A percentile compares a stretch with the other conserved stretches of the same genome.
phyloP scores from a whole-genome alignment of 345 rosid genomes.

The Dovyalis caffra region DNA sequence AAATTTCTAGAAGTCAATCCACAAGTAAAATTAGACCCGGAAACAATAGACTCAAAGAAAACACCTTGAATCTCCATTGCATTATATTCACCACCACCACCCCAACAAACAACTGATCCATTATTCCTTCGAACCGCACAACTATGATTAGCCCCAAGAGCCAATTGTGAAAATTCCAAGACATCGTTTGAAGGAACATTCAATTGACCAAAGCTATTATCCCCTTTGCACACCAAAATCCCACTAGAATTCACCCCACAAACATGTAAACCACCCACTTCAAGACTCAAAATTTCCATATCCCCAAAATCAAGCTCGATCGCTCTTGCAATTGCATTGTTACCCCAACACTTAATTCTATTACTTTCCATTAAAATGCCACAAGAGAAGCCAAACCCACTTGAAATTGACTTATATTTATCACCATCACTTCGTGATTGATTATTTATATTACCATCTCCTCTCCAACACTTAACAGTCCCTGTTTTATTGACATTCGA shows the following conservation, averaged over 20 bases:
- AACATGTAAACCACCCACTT: conserved; percentile 64
- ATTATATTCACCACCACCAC: conserved; percentile 41
- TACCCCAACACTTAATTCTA: conserved; percentile 59
- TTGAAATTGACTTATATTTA: conserved; percentile 46
- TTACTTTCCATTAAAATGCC: conserved; percentile 41
- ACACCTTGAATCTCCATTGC: conserved; percentile 30
- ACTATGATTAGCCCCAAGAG: conserved; percentile 60
- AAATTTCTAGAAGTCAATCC: conserved; percentile 49
- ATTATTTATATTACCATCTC: not conserved
- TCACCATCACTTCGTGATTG: conserved; percentile 19
- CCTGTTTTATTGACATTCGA: conserved; percentile 2
- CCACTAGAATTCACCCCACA: conserved; percentile 70
- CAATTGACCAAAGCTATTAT: conserved; percentile 54
- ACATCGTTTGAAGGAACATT: conserved; percentile 41
- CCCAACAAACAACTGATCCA: conserved; percentile 73
- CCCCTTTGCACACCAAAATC: conserved; percentile 54
- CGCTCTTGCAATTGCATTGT: conserved; percentile 20
- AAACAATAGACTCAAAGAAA: conserved; percentile 60
- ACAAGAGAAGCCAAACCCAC: conserved; percentile 72
- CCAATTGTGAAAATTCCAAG: conserved; percentile 40
- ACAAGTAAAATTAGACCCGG: conserved; percentile 68
- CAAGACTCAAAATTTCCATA: conserved; percentile 49
- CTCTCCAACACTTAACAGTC: conserved; percentile 62
- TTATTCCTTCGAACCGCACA: conserved; percentile 55
- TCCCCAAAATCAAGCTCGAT: conserved; percentile 51